Base-by-base conservation (phyloP, 352 stramenopile genomes). In the Phytophthora brassicae region DNA sequence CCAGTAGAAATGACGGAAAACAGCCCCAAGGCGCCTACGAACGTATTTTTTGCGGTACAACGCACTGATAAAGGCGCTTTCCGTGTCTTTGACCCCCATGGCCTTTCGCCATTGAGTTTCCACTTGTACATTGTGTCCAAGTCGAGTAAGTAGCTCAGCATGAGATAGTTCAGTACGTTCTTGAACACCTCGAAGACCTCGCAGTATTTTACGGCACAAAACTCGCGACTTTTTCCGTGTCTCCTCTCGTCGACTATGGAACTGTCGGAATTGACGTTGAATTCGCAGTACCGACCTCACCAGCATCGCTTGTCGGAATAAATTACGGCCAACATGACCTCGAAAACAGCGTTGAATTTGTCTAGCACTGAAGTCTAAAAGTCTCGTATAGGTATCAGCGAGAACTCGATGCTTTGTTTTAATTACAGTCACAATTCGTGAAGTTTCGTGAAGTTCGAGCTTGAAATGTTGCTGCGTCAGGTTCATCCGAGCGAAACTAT, bases 331-430 rank as follows among this genome's bases (percentile, higher is more conserved):
- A 1, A 82, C 56, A 69, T 89, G 75, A 0, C 95, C 95, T 11
- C 94, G 83, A 54, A 90, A 98, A 6, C 89, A 71, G 2, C 92
- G 82, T 69, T 98, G 92, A 42, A 98, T 87, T 14, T 85, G 66
- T 43, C 66, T 48, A 20, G 69, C 69, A 22, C 73, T 75, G 28
- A 67, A 68, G 38, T 76, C 60, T 29, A 83, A 67, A 35, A 75
- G 71, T 36, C 56, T 62, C 1, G 58, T 49, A 56, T 75, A 73
- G 42, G 62, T 17, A 6, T 39, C 12, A 0, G 61, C 45, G 13
- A 77, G 23, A 7, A 58, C 36, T 6, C 62, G 60, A 33, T 83
- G 72, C n/a, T 81, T 66, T 1, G 44, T 12, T 23, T 70, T 61
- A 4, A 81, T 38, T 0, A 41, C 50, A 2, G 60, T 65, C 23